Evolutionary conservation across 176 grass and related monocot genomes (phyloP).

Genomic region (Avena eriantha): DNA sequence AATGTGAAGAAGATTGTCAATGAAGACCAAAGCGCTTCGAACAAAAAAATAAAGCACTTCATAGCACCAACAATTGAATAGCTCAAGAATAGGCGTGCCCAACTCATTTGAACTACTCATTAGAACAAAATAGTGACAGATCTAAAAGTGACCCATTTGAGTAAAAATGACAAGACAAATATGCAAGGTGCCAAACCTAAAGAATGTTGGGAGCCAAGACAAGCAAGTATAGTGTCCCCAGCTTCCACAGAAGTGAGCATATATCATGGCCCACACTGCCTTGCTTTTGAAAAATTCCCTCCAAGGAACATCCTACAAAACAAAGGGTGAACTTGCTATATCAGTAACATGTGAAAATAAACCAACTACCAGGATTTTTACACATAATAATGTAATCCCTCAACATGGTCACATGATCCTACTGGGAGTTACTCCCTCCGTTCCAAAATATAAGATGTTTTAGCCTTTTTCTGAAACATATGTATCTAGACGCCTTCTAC

Average conservation of each 20-base stretch:
- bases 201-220: conserved; percentile 96
- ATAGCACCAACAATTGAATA: conserved; percentile 33
- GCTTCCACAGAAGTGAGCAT: conserved; percentile 95
- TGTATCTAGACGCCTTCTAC: too few relatives aligned
- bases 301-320: conserved; percentile 93
- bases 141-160: conserved; percentile 21
- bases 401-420: conserved; percentile 21
- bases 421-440: neutral
- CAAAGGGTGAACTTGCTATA: conserved; percentile 31
- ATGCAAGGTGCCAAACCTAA: conserved; percentile 64
- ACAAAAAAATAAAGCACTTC: neutral
- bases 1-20: conserved; percentile 1
- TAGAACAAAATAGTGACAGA: conserved; percentile 1
- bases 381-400: neutral
- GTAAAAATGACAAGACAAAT: neutral
- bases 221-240: conserved; percentile 99
- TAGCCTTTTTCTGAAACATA: too few relatives aligned
- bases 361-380: conserved; percentile 7
- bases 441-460: too few relatives aligned
- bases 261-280: conserved; percentile 99
- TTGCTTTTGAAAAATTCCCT: conserved; percentile 92
- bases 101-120: neutral
- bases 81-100: neutral
- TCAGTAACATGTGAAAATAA: conserved; percentile 5
- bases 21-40: neutral